A percentile compares a stretch with the other conserved stretches of the same genome.
These are phyloP conservation scores for Verticillium dahliae DNA, from an alignment of 2,329 filamentous ascomycete genomes.

Conservation along the genomic window DNA sequence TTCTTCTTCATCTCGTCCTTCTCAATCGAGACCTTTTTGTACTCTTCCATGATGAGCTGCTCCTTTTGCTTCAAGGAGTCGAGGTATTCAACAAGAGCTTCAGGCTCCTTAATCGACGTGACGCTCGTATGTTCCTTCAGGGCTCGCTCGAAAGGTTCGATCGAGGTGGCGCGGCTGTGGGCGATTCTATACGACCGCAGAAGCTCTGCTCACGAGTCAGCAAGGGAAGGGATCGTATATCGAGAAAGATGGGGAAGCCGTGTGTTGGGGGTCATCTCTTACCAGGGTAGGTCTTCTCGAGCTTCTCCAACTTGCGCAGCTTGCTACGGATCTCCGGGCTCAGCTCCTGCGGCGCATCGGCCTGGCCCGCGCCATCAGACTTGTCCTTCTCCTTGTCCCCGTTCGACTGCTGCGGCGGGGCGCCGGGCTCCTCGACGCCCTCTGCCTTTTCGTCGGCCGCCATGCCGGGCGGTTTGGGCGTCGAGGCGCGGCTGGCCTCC, in stretches of 20 bases:
- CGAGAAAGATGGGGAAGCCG: slow-evolving; percentile 6
- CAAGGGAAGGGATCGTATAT: neutral
- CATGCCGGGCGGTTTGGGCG: slow-evolving; percentile 41
- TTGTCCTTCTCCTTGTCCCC: slow-evolving; percentile 17
- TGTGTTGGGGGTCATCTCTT: slow-evolving; percentile 10
- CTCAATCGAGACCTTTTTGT: slow-evolving; percentile 79
- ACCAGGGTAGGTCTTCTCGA: slow-evolving; percentile 85
- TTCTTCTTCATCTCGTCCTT: slow-evolving; percentile 75
- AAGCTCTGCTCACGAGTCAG: slow-evolving; percentile 51
- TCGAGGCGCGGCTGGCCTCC: slow-evolving; percentile 53
- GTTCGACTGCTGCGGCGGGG: slow-evolving; percentile 10
- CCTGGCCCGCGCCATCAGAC: slow-evolving; percentile 10
- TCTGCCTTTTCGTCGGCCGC: slow-evolving; percentile 13
- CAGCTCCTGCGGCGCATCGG: slow-evolving; percentile 41
- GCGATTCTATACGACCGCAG: slow-evolving; percentile 88
- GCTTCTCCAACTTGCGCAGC: slow-evolving; percentile 79
- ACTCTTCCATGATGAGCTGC: slow-evolving; percentile 89
- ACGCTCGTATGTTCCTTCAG: slow-evolving; percentile 89
- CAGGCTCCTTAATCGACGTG: slow-evolving; percentile 79
- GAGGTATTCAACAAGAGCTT: slow-evolving; percentile 81
- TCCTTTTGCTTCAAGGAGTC: slow-evolving; percentile 79
- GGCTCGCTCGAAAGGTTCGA: slow-evolving; percentile 88
- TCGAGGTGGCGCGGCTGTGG: slow-evolving; percentile 76
- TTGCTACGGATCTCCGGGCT: slow-evolving; percentile 69
- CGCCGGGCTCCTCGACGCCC: slow-evolving; percentile 12